Evolutionary conservation across 306 rosid species (phyloP), one percentile per base, ranked within the genome.

Genomic region (Quercus alba): DNA sequence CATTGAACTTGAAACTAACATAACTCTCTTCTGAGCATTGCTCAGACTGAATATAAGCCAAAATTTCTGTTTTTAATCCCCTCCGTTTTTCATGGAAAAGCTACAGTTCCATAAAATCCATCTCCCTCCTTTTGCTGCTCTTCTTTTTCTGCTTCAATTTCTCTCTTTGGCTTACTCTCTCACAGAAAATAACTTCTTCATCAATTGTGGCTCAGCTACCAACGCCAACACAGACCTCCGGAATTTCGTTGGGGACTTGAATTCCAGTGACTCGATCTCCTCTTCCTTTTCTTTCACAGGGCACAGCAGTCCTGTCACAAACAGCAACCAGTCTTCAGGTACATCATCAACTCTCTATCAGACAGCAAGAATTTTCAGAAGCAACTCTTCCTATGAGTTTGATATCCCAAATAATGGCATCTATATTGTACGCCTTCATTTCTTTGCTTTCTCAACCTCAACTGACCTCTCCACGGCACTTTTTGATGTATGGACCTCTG

Each of bases 361-460:
- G 17, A 77, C 84, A 4, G 83, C 87, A 7, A 83, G 91, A 33
- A 25, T 79, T 56, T 83, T 85, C 78, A 56, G 7, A 0, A 3
- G 62, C 14, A 74, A 77, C 54, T 84, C 82, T 58, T 41, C 70
- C 1, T 85, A 88, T 13, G 81, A 77, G 15, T 88, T 88, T 31
- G 11, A 19, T 9, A 33, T 78, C 74, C 70, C 56, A 4, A 19
- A 20, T 17, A 3, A 12, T 23, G 84, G 75, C 19, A 18, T 41
- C 59, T 74, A 88, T 71, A 13, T 81, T 57, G 77, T 88, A 76
- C 89, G 91, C 59, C 89, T 88, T 28, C 91, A 85, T 69, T 85
- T 88, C 81, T 85, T 19, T 13, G 83, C 86, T 44, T 83, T 83
- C 67, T 3, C 68, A n/a, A 83, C 87, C 70, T 1, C 76, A 3